Evolutionary conservation across 2,329 filamentous ascomycete genomes (phyloP), one percentile per base, ranked within the genome.

Genomic region (Phaeomoniella chlamydospora): DNA sequence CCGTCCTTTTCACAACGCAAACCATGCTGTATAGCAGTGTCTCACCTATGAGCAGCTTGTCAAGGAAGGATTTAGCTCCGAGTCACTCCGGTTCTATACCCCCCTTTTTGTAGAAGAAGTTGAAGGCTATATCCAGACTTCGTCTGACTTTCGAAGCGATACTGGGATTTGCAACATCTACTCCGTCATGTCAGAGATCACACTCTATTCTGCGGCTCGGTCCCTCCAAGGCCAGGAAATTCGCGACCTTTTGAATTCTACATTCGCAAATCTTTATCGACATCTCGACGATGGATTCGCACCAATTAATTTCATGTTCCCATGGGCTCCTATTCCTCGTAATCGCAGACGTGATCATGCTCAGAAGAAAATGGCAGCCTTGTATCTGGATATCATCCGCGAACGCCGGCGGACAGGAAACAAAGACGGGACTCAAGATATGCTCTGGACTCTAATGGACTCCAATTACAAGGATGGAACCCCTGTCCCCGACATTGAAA

Each of bases 391-490:
- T 37, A 86, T 87, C 39, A 85, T 93, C 55, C 65, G 75, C 52
- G 70, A 79, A 51, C 74, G 85, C 47, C 73, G 81, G 31, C 66
- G 67, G 45, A 61, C 63, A 19, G 59, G 61, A 41, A 56, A 51
- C 15, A 62, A 64, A 47, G 64, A 76, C 38, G 60, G 69, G 41
- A 66, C 70, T 34, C 62, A 72, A 40, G 85, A 93, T 58, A 92
- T 93, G 70, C 86, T 93, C 58, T 86, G 80, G 74, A 85, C 90
- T 51, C 64, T 93, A 44, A 90, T 92, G 84, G 75, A 74, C 47
- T 84, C 77, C 48, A 70, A 65, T 15, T 93, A 93, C 71, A 93
- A 92, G 65, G 74, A 88, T 47, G 85, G 84, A 46, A 75, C 65
- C 29, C 67, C 67, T 4, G 69, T 92, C n/a, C 80, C 85, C 12